phyloP scores from a whole-genome alignment of 2,329 filamentous ascomycete genomes.

The Ophiostoma fasciatum region DNA sequence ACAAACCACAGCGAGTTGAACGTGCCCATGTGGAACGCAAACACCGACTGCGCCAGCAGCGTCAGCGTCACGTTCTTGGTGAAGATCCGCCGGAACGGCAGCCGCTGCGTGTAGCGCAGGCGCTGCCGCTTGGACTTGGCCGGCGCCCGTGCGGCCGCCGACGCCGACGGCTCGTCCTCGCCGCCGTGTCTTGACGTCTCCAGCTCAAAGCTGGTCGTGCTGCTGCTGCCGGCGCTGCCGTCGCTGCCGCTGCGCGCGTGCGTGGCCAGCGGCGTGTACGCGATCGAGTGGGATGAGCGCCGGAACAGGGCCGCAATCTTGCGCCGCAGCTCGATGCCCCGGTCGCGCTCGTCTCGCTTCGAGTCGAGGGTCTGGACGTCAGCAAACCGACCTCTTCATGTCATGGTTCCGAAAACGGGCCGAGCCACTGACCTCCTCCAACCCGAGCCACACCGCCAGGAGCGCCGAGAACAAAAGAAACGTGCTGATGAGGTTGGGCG shows the following conservation, averaged over 20 bases:
- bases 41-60: slow-evolving; percentile 51
- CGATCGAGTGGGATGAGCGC: slow-evolving; percentile 12
- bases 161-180: slow-evolving; percentile 1
- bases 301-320: slow-evolving; percentile 19
- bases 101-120: slow-evolving; percentile 27
- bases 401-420: slow-evolving; percentile 4
- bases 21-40: slow-evolving; percentile 58
- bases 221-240: slow-evolving; percentile 14
- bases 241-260: slow-evolving; percentile 6
- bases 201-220: slow-evolving; percentile 19
- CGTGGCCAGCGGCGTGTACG: slow-evolving; percentile 22
- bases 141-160: neutral
- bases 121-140: neutral
- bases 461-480: slow-evolving; percentile 30
- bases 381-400: neutral
- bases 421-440: slow-evolving; percentile 42
- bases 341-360: slow-evolving; percentile 25
- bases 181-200: slow-evolving; percentile 11
- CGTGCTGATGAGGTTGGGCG: slow-evolving; percentile 38
- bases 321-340: slow-evolving; percentile 29
- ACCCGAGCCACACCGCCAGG: slow-evolving; percentile 30
- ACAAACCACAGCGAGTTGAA: slow-evolving; percentile 66
- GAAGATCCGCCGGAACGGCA: slow-evolving; percentile 40
- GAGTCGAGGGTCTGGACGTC: slow-evolving; percentile 29
- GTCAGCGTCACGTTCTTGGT: slow-evolving; percentile 38